Conservation (phyloP, 495 filamentous ascomycete species). For the Entonaema liquescens region DNA sequence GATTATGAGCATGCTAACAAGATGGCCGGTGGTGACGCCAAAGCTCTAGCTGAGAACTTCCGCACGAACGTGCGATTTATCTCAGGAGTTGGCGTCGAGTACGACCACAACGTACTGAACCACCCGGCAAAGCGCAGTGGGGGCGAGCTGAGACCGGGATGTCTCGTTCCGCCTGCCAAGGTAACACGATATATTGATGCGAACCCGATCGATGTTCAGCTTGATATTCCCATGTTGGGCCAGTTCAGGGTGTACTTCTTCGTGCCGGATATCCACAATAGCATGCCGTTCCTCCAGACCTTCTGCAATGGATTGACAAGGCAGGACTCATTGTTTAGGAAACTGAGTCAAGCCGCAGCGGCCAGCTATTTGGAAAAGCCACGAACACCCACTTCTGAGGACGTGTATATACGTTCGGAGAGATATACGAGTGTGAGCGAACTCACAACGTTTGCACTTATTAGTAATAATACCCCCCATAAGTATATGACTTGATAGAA, state of each 20-base stretch:
- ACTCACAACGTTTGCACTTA: slow-evolving; percentile 66
- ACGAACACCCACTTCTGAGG: slow-evolving; percentile 57
- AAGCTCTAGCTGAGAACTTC: slow-evolving; percentile 68
- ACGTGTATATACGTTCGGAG: slow-evolving; percentile 66
- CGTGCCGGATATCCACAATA: slow-evolving; percentile 62
- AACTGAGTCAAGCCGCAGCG: slow-evolving; percentile 56
- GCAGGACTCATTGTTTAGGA: slow-evolving; percentile 56
- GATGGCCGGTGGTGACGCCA: slow-evolving; percentile 65
- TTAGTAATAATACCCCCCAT: slow-evolving; percentile 48
- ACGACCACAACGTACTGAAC: slow-evolving; percentile 67
- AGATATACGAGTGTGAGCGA: slow-evolving; percentile 69
- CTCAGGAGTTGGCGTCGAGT: slow-evolving; percentile 71
- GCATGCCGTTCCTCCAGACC: slow-evolving; percentile 60
- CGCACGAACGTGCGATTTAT: slow-evolving; percentile 73
- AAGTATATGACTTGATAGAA: background rate
- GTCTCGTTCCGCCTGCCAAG: slow-evolving; percentile 68
- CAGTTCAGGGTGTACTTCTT: slow-evolving; percentile 76
- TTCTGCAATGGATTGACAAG: slow-evolving; percentile 59
- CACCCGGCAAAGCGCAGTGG: slow-evolving; percentile 48
- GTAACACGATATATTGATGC: slow-evolving; percentile 74
- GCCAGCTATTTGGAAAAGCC: slow-evolving; percentile 63
- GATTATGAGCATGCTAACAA: slow-evolving; percentile 68
- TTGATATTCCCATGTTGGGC: slow-evolving; percentile 74
- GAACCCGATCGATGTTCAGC: slow-evolving; percentile 75
- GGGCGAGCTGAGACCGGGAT: slow-evolving; percentile 62